These are phyloP conservation scores for Mycosphaerella sp. DNA, from an alignment of 2,329 filamentous ascomycete genomes.

Conservation along the genomic window DNA sequence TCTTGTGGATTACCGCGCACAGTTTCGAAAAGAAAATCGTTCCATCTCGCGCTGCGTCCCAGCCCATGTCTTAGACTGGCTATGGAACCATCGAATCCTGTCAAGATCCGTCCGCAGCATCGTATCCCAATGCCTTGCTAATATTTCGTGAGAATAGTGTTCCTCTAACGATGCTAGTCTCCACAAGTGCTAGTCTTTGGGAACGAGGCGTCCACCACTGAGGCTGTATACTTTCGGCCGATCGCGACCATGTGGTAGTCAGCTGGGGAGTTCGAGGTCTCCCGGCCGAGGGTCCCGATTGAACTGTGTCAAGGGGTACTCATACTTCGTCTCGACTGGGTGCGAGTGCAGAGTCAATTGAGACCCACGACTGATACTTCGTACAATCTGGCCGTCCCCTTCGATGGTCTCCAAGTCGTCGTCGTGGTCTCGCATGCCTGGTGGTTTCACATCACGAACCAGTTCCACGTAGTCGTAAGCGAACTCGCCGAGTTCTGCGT, in stretches of 20 bases:
- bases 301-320: constrained; percentile 11
- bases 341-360: constrained; percentile 3
- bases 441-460: constrained; percentile 57
- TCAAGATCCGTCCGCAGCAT: background rate
- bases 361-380: constrained; percentile 7
- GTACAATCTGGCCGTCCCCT: constrained; percentile 3
- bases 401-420: constrained; percentile 3
- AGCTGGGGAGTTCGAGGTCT: background rate
- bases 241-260: constrained; percentile 6
- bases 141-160: background rate
- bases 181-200: background rate
- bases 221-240: constrained; percentile 3
- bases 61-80: background rate
- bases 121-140: background rate
- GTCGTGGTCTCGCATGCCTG: constrained; percentile 7
- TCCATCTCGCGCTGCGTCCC: too few relatives aligned
- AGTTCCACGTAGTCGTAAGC: constrained; percentile 94
- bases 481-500: constrained; percentile 84
- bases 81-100: too few relatives aligned
- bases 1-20: too few relatives aligned
- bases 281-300: constrained; percentile 1
- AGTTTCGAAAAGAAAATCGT: too few relatives aligned
- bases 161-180: background rate
- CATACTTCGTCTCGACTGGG: constrained; percentile 7
- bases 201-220: constrained; percentile 1